These are phyloP conservation scores for Pseudocercospora pini-densiflorae DNA, from an alignment of 2,329 filamentous ascomycete species.

Conservation along the genomic window DNA sequence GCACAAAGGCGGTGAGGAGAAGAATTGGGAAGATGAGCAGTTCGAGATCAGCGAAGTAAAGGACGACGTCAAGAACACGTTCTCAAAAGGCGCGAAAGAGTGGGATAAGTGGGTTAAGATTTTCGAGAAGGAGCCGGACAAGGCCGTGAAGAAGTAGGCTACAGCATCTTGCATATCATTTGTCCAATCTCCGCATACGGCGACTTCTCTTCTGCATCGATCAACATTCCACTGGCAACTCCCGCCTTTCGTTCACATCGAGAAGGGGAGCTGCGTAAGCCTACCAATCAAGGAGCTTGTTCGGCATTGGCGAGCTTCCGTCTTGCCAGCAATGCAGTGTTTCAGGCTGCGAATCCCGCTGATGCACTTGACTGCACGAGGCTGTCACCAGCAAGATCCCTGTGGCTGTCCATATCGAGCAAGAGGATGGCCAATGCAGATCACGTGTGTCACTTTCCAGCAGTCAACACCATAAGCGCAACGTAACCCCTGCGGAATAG, in stretches of 20 bases:
- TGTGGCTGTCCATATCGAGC: not conserved
- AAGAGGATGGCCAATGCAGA: not conserved
- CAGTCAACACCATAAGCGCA: not conserved
- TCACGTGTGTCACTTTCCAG: not conserved
- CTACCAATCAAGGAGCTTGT: not conserved
- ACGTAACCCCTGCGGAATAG: not conserved
- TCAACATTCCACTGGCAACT: not conserved
- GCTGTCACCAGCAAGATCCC: not conserved
- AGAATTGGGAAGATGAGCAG: constrained; percentile 48
- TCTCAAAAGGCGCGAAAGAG: constrained; percentile 11
- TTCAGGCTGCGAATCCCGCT: not conserved
- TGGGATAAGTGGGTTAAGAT: constrained; percentile 12
- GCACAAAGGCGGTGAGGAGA: constrained; percentile 36
- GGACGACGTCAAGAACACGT: constrained; percentile 10
- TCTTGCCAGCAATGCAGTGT: not conserved
- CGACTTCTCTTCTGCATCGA: not conserved
- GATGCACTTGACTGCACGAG: not conserved
- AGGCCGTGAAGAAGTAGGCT: constrained; percentile 12
- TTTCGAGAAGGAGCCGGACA: constrained; percentile 14
- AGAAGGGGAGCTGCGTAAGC: not conserved
- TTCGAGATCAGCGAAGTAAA: constrained; percentile 37
- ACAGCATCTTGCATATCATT: not conserved
- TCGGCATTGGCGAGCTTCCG: not conserved
- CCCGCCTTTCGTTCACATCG: not conserved
- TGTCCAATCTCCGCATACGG: not conserved